phyloP scores from a whole-genome alignment of 352 stramenopile species.

The Phytophthora lateralis region DNA sequence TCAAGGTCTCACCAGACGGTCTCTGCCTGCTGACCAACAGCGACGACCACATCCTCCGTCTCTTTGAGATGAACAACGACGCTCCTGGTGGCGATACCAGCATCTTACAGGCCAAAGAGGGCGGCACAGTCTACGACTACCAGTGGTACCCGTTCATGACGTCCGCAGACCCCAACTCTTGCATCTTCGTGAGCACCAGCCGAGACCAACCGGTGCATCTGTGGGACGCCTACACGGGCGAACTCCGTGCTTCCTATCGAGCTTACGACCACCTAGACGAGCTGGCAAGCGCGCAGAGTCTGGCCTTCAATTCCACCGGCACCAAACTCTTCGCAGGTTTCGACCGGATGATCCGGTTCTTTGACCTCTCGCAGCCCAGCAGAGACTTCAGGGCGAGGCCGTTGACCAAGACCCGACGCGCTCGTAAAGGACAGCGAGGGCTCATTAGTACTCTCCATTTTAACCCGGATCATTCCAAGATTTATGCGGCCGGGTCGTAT shows the following conservation, averaged over 20 bases:
- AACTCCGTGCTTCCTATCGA: constrained; percentile 80
- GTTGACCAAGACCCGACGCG: constrained; percentile 71
- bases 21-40: constrained; percentile 88
- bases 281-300: constrained; percentile 70
- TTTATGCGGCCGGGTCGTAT: constrained; percentile 89
- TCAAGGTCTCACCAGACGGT: constrained; percentile 76
- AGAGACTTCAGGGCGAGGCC: constrained; percentile 58
- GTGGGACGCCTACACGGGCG: constrained; percentile 91
- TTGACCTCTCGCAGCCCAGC: constrained; percentile 74
- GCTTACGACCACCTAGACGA: constrained; percentile 90
- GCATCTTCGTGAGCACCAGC: constrained; percentile 87
- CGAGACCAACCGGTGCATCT: constrained; percentile 91
- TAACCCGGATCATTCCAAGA: constrained; percentile 83
- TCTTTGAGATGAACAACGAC: constrained; percentile 68
- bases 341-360: constrained; percentile 84
- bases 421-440: constrained; percentile 69
- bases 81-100: constrained; percentile 17
- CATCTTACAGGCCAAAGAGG: constrained; percentile 69
- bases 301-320: constrained; percentile 82
- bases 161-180: constrained; percentile 72
- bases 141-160: constrained; percentile 90
- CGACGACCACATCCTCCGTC: constrained; percentile 79
- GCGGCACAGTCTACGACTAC: constrained; percentile 87
- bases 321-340: constrained; percentile 88
- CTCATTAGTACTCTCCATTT: constrained; percentile 83